Conservation (phyloP, 106 monocot species). For the Cymbidium sinense region DNA sequence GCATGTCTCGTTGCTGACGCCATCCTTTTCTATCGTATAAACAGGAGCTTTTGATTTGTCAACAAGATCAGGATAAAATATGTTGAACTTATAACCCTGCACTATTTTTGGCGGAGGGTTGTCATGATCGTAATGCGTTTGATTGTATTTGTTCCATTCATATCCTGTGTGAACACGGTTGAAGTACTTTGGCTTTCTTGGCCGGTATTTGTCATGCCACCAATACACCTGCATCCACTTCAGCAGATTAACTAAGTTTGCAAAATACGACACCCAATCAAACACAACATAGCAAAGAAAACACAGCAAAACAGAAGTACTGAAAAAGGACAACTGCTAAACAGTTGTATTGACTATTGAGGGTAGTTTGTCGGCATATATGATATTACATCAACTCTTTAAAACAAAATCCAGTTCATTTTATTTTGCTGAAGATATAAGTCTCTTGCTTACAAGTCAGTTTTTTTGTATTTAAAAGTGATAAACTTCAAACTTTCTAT, state of each 20-base stretch:
- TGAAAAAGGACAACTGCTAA: too few species aligned
- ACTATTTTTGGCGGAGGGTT: constrained; percentile 96
- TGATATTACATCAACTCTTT: too few species aligned
- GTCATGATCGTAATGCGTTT: constrained; percentile 97
- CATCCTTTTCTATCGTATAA: constrained; percentile 86
- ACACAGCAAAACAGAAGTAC: too few species aligned
- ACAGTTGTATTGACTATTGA: too few species aligned
- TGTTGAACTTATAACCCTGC: constrained; percentile 97
- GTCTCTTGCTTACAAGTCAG: too few species aligned
- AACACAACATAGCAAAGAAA: not conserved
- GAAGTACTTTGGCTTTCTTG: constrained; percentile 95
- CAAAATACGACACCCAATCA: too few species aligned
- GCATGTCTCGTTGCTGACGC: constrained; percentile 80
- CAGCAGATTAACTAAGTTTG: too few species aligned
- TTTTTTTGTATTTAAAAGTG: too few species aligned
- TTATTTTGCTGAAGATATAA: too few species aligned
- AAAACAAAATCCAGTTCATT: too few species aligned
- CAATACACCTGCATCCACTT: constrained; percentile 74
- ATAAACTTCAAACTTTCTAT: too few species aligned
- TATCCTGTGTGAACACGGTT: constrained; percentile 96
- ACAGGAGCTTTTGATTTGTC: constrained; percentile 83
- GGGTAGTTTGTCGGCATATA: too few species aligned
- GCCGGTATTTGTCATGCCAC: constrained; percentile 99
- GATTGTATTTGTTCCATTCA: constrained; percentile 98
- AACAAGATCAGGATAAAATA: constrained; percentile 94